Percentiles rank a stretch among this genome's conserved stretches.
phyloP scores from a whole-genome alignment of 257 asterid species.

The Solanum ossicruentum region DNA sequence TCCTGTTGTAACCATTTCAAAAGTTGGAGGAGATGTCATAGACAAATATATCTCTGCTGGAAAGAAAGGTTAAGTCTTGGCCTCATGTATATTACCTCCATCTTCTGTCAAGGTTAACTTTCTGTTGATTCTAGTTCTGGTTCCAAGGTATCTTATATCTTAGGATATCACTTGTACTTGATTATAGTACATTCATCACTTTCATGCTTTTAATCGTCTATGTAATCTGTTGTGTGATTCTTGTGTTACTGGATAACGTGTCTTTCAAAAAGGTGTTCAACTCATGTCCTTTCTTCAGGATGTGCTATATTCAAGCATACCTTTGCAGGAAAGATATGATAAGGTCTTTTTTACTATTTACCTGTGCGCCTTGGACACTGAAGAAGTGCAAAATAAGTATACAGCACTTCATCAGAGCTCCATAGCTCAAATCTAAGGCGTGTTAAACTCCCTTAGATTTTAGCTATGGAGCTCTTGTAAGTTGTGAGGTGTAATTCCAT shows the following conservation, averaged over 20 bases:
- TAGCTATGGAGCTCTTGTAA: background rate
- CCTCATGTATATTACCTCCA: background rate
- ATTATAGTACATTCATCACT: background rate
- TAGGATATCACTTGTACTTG: background rate
- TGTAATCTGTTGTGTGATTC: background rate
- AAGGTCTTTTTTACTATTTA: background rate
- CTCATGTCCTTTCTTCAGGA: background rate
- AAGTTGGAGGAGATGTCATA: slow-evolving; percentile 69
- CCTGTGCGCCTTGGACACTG: background rate
- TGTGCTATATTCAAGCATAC: background rate
- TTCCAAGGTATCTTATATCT: background rate
- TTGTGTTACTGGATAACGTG: background rate
- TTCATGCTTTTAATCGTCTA: background rate
- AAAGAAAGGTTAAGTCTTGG: slow-evolving; percentile 34
- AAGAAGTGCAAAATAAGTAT: background rate
- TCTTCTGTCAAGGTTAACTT: background rate
- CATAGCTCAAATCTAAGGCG: background rate
- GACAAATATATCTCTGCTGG: slow-evolving; percentile 47
- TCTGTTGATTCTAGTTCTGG: background rate
- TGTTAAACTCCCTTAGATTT: background rate
- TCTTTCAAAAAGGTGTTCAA: background rate
- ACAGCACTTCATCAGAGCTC: background rate
- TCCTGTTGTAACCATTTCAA: slow-evolving; percentile 72
- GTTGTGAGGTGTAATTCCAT: background rate
- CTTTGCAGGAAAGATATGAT: background rate